A percentile compares a stretch with the other conserved stretches of the same genome.
These are phyloP conservation scores for Podospora conica DNA, from an alignment of 495 filamentous ascomycete genomes.

Conservation along the genomic window DNA sequence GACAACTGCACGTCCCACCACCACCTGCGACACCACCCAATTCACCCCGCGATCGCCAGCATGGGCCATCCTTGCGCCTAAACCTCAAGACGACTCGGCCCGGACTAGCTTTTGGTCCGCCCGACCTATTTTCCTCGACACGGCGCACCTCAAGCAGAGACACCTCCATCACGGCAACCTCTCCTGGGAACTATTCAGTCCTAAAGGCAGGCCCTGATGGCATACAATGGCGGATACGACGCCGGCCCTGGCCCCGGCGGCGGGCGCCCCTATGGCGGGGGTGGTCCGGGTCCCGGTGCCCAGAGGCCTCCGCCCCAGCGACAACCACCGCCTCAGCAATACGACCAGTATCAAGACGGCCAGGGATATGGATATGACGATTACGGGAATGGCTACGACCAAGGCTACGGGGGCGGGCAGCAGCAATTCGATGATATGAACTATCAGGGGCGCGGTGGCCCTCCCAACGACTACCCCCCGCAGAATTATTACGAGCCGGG, in stretches of 20 bases:
- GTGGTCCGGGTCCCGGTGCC: conserved; percentile 32
- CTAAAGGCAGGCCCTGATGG: conserved; percentile 29
- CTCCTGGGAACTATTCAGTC: neutral
- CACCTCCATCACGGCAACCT: neutral
- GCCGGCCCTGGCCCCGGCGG: conserved; percentile 25
- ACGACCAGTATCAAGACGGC: conserved; percentile 46
- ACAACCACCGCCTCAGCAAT: conserved; percentile 40
- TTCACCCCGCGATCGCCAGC: neutral
- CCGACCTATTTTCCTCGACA: neutral
- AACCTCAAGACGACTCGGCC: conserved; percentile 2
- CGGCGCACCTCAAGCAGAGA: neutral
- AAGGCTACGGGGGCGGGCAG: conserved; percentile 32
- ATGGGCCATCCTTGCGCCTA: conserved; percentile 9
- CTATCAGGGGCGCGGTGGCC: conserved; percentile 40
- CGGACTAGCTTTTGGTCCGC: neutral
- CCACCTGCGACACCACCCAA: neutral
- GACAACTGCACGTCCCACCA: neutral
- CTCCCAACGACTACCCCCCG: conserved; percentile 47
- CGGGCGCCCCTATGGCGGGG: conserved; percentile 38
- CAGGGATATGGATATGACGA: conserved; percentile 49
- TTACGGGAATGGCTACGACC: conserved; percentile 38
- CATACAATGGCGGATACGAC: conserved; percentile 44
- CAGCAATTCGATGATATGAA: conserved; percentile 46
- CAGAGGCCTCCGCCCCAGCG: conserved; percentile 42
- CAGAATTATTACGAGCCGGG: conserved; percentile 47